phyloP scores from a whole-genome alignment of 2,329 filamentous ascomycete species.

The Paraconiothyrium brasiliense region DNA sequence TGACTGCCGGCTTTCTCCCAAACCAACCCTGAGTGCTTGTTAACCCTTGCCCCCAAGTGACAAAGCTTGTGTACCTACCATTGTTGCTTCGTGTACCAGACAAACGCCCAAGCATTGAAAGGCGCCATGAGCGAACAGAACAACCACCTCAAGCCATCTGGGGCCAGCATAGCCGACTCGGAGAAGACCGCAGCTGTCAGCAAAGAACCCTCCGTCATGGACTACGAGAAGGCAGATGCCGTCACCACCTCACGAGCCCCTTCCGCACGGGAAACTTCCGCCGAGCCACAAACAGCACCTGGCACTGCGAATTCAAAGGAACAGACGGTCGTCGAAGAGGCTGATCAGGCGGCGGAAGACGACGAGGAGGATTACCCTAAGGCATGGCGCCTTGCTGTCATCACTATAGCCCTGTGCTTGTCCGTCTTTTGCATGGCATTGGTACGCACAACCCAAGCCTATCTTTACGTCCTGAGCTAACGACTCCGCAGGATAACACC shows the following conservation, averaged over 20 bases:
- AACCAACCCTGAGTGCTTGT: not conserved
- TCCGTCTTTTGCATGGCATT: slow-evolving; percentile 52
- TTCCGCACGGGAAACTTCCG: not conserved
- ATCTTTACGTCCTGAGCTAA: slow-evolving; percentile 10
- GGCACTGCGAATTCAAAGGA: not conserved
- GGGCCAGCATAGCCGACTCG: slow-evolving; percentile 8
- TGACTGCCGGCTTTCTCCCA: not conserved
- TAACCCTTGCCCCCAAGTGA: not conserved
- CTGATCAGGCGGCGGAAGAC: slow-evolving; percentile 29
- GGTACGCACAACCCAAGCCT: slow-evolving; percentile 28
- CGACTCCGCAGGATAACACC: slow-evolving; percentile 53
- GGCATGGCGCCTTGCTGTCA: slow-evolving; percentile 43
- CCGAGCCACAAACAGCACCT: slow-evolving; percentile 1
- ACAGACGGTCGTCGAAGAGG: slow-evolving; percentile 16
- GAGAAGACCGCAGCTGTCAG: slow-evolving; percentile 4
- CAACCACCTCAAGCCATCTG: slow-evolving; percentile 6
- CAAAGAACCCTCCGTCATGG: slow-evolving; percentile 7
- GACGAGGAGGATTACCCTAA: slow-evolving; percentile 48
- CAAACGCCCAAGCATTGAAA: not conserved
- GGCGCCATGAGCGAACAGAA: slow-evolving; percentile 10
- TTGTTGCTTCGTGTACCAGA: not conserved
- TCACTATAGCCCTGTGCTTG: slow-evolving; percentile 46
- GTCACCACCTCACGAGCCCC: too few relatives aligned
- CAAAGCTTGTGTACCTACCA: not conserved
- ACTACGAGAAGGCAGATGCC: slow-evolving; percentile 11